Percentiles rank a stretch among this genome's conserved stretches.
Evolutionary conservation across 2,329 filamentous ascomycete genomes (phyloP).

Genomic region (Botrytis squamosa): DNA sequence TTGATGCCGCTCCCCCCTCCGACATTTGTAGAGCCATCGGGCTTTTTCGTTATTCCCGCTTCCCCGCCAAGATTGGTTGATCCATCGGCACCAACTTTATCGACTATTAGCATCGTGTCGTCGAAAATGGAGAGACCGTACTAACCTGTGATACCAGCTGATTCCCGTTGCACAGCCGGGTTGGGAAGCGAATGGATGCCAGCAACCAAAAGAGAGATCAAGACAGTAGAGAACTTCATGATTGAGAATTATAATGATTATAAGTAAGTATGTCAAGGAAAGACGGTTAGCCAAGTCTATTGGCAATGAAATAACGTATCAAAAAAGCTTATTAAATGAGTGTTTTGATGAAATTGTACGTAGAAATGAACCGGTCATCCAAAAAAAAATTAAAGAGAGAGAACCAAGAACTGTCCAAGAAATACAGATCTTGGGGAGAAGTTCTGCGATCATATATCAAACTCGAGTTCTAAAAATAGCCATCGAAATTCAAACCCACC

Average conservation of each 20-base stretch:
- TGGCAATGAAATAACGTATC: not conserved
- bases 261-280: not conserved
- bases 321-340: not conserved
- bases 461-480: slow-evolving; percentile 11
- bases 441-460: not conserved
- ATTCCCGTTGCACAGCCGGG: slow-evolving; percentile 4
- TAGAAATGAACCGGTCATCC: slow-evolving; percentile 16
- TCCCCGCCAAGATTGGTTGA: slow-evolving; percentile 10
- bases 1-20: slow-evolving; percentile 16
- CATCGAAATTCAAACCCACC: not conserved
- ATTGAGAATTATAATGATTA: not conserved
- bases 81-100: slow-evolving; percentile 1
- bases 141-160: slow-evolving; percentile 17
- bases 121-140: not conserved
- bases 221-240: slow-evolving; percentile 15
- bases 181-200: slow-evolving; percentile 17
- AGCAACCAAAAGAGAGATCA: slow-evolving; percentile 11
- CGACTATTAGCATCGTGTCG: not conserved
- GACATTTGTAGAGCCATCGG: slow-evolving; percentile 8
- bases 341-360: not conserved
- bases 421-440: not conserved
- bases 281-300: slow-evolving; percentile 6
- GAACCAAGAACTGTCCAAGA: not conserved
- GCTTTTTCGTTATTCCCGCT: slow-evolving; percentile 6
- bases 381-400: not conserved